phyloP scores from a whole-genome alignment of 2,329 filamentous ascomycete species.

The Endoconidiophora laricicola region DNA sequence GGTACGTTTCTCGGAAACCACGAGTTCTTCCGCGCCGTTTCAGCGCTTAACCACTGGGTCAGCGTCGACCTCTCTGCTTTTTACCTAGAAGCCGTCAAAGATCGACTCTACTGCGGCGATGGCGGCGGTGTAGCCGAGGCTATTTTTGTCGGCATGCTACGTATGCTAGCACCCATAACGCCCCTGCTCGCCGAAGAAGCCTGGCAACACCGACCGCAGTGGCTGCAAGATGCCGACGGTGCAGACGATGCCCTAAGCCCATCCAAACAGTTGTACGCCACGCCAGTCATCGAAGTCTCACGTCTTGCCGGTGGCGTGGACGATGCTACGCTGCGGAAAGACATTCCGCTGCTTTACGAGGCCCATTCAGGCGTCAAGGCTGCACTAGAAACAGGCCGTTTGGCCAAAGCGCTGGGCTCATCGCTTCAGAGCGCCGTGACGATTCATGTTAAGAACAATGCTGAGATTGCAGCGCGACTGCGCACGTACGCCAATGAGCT shows the following conservation, averaged over 20 bases:
- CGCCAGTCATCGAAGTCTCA: conserved; percentile 25
- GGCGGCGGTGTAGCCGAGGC: conserved; percentile 45
- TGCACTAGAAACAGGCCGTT: conserved; percentile 56
- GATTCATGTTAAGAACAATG: conserved; percentile 38
- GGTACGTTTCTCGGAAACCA: conserved; percentile 48
- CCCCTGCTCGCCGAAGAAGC: conserved; percentile 77
- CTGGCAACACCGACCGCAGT: conserved; percentile 58
- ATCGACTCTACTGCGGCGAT: conserved; percentile 73
- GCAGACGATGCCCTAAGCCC: conserved; percentile 19
- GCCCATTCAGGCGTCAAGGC: conserved; percentile 54
- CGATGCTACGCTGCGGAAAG: conserved; percentile 13
- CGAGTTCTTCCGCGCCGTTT: conserved; percentile 69
- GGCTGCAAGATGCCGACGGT: conserved; percentile 27
- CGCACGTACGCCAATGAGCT: conserved; percentile 33
- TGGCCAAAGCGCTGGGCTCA: conserved; percentile 57
- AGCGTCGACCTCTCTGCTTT: conserved; percentile 74
- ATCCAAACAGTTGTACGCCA: conserved; percentile 29
- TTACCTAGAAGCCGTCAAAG: conserved; percentile 86
- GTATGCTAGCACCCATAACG: conserved; percentile 66
- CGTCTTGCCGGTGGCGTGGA: conserved; percentile 24
- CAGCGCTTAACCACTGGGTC: conserved; percentile 63
- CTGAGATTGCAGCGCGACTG: conserved; percentile 22
- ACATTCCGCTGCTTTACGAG: conserved; percentile 32
- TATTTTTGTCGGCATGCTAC: conserved; percentile 55
- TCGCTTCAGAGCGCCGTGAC: conserved; percentile 52